Conservation (phyloP, 2,329 filamentous ascomycete species). For the Fusarium nygamai region DNA sequence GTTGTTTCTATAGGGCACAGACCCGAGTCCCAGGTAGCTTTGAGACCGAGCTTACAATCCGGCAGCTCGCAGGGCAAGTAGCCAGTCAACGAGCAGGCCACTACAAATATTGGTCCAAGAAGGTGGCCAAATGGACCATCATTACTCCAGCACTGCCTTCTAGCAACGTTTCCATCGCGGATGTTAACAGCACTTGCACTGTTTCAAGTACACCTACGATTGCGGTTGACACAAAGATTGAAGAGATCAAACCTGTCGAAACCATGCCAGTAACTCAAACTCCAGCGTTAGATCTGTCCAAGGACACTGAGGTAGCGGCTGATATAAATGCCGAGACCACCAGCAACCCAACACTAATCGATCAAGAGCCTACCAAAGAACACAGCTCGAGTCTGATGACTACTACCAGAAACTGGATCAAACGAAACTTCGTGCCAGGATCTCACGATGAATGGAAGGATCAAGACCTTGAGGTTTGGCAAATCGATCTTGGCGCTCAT, state of each 20-base stretch:
- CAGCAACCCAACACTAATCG: no score
- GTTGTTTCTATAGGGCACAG: fast-evolving
- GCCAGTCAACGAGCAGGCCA: not conserved
- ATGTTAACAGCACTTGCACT: not conserved
- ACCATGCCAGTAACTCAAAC: fast-evolving
- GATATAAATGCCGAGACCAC: fast-evolving
- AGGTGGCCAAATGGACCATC: not conserved
- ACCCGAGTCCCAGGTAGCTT: not conserved
- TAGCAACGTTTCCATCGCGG: not conserved
- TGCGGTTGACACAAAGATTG: not conserved
- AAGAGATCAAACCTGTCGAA: not conserved
- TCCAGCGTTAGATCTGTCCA: fast-evolving
- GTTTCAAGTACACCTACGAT: not conserved
- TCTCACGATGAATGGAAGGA: not conserved
- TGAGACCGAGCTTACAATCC: fast-evolving
- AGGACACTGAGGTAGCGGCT: not conserved
- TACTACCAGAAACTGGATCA: not conserved
- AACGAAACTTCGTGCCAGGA: not conserved
- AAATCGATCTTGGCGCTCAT: not conserved
- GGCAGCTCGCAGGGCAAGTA: fast-evolving
- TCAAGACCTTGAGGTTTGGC: not conserved
- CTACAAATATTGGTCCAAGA: not conserved
- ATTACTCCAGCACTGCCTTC: fast-evolving
- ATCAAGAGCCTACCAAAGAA: no score
- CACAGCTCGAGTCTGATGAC: not conserved